Base-by-base conservation (phyloP, 441 rosid genomes). In the Adansonia gregorii region DNA sequence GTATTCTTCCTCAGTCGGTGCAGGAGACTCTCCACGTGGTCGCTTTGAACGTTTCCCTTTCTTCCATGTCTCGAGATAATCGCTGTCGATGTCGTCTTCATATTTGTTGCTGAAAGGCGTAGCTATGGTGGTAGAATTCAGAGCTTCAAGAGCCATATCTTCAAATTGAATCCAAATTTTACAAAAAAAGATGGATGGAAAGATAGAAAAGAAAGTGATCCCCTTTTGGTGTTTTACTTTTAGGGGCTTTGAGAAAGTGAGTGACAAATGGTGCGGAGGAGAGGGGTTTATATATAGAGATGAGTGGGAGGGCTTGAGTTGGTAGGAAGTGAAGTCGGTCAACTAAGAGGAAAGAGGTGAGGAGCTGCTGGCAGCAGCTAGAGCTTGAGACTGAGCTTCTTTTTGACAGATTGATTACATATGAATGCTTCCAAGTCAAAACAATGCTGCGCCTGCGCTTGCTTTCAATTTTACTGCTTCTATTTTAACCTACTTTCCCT, bases 61-160 rank as follows among this genome's bases (percentile, higher is more conserved):
- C 55, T 70, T 51, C 79, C 79, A 74, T 17, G 82, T 20, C 31
- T 82, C 83, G 5, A 10, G 4, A 4, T 61, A 77, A 24, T 60
- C 41, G 22, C 2, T 74, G 14, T 81, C 84, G 56, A 72, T 64
- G 56, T 78, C 72, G n/a, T 83, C 75, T 10, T 83, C 85, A 3
- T 82, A 78, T 41, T 82, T 78, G 45, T 75, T 67, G 41, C 85
- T 79, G 83, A 85, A 84, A 3, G 88, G 75, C 15, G 87, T 0
- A 1, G 84, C 78, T 2, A 87, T 31, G 11, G 87, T 81, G 0
- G 91, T 90, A 6, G 94, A 89, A 71, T 86, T 93, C 51, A 93
- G 81, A 54, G 97, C 94, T 78, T 94, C 91, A 4, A 94, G 93
- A 17, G 68, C 68, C 68, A 64, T 64, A 8, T 24, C 48, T 71